A percentile compares a stretch with the other conserved stretches of the same genome.
These are phyloP conservation scores for Boletus edulis DNA, from an alignment of 768 basidiomycete genomes.

Conservation along the genomic window DNA sequence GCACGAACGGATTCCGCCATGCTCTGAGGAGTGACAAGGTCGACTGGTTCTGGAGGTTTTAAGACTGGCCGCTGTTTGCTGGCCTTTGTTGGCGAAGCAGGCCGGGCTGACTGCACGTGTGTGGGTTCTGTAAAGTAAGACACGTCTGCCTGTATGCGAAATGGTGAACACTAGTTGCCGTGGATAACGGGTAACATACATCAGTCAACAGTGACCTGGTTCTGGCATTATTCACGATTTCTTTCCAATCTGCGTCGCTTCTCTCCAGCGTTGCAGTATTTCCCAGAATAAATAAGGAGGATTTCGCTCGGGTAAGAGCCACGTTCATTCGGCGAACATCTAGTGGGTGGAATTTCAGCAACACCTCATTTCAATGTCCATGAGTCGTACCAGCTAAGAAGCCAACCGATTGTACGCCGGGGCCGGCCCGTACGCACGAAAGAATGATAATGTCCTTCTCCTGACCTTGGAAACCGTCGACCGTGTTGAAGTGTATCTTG, in stretches of 20 bases:
- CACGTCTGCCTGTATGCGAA: conserved; percentile 29
- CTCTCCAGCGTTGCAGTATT: conserved; percentile 87
- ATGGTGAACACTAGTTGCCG: background rate
- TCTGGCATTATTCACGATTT: conserved; percentile 75
- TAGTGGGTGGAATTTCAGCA: conserved; percentile 19
- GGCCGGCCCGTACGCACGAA: conserved; percentile 93
- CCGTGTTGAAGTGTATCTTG: conserved; percentile 91
- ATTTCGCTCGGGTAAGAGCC: conserved; percentile 94
- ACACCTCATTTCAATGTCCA: background rate
- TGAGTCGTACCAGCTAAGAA: conserved; percentile 71
- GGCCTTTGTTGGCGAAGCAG: conserved; percentile 19
- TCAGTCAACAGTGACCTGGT: conserved; percentile 59
- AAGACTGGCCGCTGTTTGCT: conserved; percentile 20
- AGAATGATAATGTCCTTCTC: conserved; percentile 98
- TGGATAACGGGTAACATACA: conserved; percentile 37
- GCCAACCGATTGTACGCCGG: conserved; percentile 77
- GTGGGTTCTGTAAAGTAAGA: conserved; percentile 39
- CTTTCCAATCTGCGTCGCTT: conserved; percentile 76
- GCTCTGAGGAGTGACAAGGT: conserved; percentile 39
- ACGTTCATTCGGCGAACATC: conserved; percentile 95
- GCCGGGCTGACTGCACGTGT: conserved; percentile 12
- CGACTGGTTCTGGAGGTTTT: conserved; percentile 26
- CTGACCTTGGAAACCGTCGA: conserved; percentile 98
- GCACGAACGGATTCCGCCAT: conserved; percentile 30
- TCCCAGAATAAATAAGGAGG: conserved; percentile 91